These are phyloP conservation scores for Suillus occidentalis DNA, from an alignment of 768 basidiomycete genomes.

Conservation along the genomic window DNA sequence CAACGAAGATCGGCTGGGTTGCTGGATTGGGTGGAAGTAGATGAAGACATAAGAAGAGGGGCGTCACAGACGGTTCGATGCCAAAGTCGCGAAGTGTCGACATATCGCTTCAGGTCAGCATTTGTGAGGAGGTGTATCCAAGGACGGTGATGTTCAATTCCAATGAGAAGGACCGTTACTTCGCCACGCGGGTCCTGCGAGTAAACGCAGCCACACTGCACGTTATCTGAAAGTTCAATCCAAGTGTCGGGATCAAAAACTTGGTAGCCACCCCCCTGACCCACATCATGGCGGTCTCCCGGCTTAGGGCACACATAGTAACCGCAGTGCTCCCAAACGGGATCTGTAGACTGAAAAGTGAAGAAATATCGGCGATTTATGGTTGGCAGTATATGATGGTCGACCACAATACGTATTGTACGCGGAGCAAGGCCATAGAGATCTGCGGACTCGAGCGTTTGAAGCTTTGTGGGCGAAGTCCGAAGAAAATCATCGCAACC, in stretches of 20 bases:
- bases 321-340: background rate
- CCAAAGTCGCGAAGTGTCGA: background rate
- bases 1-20: too few relatives aligned
- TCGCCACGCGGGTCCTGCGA: background rate
- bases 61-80: too few relatives aligned
- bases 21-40: background rate
- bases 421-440: background rate
- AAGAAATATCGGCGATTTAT: background rate
- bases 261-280: background rate
- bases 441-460: background rate
- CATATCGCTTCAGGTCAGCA: too few relatives aligned
- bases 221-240: background rate
- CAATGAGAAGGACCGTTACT: background rate
- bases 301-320: conserved; percentile 1
- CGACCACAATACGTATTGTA: background rate
- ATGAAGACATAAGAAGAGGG: too few relatives aligned
- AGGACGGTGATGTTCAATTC: background rate
- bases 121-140: background rate
- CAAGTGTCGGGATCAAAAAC: background rate
- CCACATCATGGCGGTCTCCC: background rate
- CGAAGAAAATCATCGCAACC: background rate
- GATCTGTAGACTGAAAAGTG: background rate
- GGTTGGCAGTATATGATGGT: background rate
- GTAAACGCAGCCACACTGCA: background rate
- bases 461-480: background rate